Percentiles rank a stretch among this genome's conserved stretches.
Evolutionary conservation across 202 grass and related monocot species (phyloP).

Genomic region (Cymbopogon flexuosus): DNA sequence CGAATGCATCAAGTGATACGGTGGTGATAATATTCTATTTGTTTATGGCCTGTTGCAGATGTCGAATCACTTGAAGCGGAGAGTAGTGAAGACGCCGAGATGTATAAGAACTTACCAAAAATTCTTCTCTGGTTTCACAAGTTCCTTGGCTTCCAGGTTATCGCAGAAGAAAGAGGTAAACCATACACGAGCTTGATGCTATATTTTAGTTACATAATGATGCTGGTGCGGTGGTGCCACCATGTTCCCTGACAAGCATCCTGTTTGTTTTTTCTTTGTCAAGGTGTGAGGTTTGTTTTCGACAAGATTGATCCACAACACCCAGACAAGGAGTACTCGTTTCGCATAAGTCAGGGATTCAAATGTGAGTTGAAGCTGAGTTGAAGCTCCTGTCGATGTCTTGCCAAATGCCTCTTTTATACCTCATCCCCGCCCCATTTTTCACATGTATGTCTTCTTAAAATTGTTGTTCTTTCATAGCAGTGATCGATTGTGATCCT

Average conservation of each 20-base stretch:
- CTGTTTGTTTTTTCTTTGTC: not conserved
- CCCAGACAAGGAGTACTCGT: conserved; percentile 54
- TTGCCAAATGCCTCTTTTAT: not conserved
- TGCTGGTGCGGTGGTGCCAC: not conserved
- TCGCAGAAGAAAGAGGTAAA: conserved; percentile 34
- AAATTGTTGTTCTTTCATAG: conserved; percentile 19
- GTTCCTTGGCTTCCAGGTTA: conserved; percentile 49
- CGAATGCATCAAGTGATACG: not conserved
- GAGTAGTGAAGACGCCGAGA: conserved; percentile 10
- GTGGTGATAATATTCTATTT: conserved; percentile 6
- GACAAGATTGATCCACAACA: conserved; percentile 50
- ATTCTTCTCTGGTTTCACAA: conserved; percentile 49
- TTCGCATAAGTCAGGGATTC: conserved; percentile 37
- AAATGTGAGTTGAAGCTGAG: conserved; percentile 66
- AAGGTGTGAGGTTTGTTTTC: conserved; percentile 74
- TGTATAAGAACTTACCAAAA: conserved; percentile 29
- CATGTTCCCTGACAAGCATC: conserved; percentile 11
- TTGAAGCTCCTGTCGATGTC: not conserved
- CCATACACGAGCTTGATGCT: not conserved
- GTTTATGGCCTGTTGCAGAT: conserved; percentile 28
- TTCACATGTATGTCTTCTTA: not conserved
- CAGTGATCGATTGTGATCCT: conserved; percentile 57
- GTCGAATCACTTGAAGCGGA: conserved; percentile 47
- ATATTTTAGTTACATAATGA: not conserved
- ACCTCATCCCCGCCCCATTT: not conserved